Percentiles rank a stretch among this genome's conserved stretches.
These are phyloP conservation scores for Hemileccinum impolitum DNA, from an alignment of 768 basidiomycete genomes.

Conservation along the genomic window DNA sequence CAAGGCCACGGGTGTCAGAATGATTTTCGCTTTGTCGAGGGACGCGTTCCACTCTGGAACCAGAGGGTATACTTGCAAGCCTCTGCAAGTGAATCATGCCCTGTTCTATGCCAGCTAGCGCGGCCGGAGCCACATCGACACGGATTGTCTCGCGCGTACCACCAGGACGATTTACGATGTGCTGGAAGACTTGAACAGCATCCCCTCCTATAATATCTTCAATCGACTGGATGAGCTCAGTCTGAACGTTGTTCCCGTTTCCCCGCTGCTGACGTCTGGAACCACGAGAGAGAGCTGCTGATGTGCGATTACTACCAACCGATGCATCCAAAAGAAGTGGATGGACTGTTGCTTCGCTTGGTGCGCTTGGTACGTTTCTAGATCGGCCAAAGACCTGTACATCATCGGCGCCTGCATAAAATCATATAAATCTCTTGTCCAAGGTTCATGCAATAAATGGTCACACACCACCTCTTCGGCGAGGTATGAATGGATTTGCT, in stretches of 20 bases:
- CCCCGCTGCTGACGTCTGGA: slow-evolving; percentile 58
- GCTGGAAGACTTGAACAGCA: slow-evolving; percentile 79
- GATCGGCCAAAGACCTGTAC: slow-evolving; percentile 61
- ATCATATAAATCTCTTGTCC: background rate
- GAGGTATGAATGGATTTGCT: slow-evolving; percentile 41
- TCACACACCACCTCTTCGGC: slow-evolving; percentile 44
- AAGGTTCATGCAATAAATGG: background rate
- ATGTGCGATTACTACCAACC: slow-evolving; percentile 40
- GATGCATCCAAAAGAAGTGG: slow-evolving; percentile 75
- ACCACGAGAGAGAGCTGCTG: slow-evolving; percentile 43
- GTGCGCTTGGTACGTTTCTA: slow-evolving; percentile 47
- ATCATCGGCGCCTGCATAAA: slow-evolving; percentile 46
- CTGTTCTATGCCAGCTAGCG: slow-evolving; percentile 59
- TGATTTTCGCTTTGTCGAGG: slow-evolving; percentile 48
- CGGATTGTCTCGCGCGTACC: slow-evolving; percentile 65
- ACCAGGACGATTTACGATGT: slow-evolving; percentile 64
- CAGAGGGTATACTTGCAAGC: slow-evolving; percentile 44
- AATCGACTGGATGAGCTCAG: slow-evolving; percentile 70
- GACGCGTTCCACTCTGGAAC: slow-evolving; percentile 60
- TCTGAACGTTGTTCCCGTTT: slow-evolving; percentile 42
- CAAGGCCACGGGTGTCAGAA: slow-evolving; percentile 46
- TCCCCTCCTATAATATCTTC: slow-evolving; percentile 80
- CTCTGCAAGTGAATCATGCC: slow-evolving; percentile 47
- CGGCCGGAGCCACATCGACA: slow-evolving; percentile 69
- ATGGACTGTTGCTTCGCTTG: slow-evolving; percentile 74